Percentiles rank a stretch among this genome's conserved stretches.
Conservation (phyloP, 208 protist species). For the Leishmania arabica region DNA sequence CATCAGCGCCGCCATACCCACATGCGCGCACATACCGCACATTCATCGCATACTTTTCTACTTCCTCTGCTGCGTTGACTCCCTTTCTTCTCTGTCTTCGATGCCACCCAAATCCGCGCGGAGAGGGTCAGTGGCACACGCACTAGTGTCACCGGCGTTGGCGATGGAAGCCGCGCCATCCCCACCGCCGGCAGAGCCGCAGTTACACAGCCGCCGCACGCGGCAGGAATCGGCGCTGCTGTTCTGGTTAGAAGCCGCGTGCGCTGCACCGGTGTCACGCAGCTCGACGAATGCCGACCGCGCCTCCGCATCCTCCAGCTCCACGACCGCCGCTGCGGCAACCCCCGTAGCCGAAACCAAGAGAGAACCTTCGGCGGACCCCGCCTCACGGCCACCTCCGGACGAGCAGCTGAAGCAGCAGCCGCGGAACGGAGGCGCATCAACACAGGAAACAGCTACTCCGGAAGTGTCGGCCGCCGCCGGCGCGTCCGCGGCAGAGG, state of each 20-base stretch:
- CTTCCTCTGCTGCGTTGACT: not conserved
- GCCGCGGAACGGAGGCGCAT: not conserved
- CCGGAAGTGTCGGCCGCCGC: not conserved
- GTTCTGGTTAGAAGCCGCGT: conserved; percentile 35
- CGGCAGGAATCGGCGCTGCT: conserved; percentile 29
- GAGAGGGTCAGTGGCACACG: not conserved
- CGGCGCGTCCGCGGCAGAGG: not conserved
- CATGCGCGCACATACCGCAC: not conserved
- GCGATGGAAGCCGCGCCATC: not conserved
- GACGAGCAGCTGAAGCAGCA: not conserved
- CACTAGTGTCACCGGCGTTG: not conserved
- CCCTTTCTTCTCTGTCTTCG: not conserved
- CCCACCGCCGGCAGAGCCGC: not conserved
- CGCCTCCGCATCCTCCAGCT: not conserved
- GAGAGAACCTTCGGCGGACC: not conserved
- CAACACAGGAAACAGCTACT: not conserved
- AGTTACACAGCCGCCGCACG: not conserved
- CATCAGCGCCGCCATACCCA: not conserved
- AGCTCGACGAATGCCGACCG: not conserved
- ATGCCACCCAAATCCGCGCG: not conserved
- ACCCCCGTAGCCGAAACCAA: not conserved
- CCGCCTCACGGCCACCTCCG: not conserved
- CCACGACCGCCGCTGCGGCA: not conserved
- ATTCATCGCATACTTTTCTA: not conserved
- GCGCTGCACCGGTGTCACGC: not conserved